A percentile compares a stretch with the other conserved stretches of the same genome.
phyloP scores from a whole-genome alignment of 1,139 yeast genomes.

The Hyphopichia khmerensis region DNA sequence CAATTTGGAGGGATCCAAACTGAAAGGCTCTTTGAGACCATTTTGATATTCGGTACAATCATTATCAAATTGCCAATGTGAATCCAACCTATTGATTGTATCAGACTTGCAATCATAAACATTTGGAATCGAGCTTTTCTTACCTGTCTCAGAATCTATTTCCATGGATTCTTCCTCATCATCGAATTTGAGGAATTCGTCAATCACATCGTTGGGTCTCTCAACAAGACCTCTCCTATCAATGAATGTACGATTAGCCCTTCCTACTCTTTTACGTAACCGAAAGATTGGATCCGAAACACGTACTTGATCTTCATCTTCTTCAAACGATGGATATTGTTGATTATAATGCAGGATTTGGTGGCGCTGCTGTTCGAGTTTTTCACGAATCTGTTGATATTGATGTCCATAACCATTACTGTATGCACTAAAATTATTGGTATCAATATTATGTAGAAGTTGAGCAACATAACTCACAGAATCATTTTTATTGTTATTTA shows the following conservation, averaged over 20 bases:
- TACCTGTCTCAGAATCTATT: slow-evolving; percentile 11
- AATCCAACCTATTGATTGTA: slow-evolving; percentile 53
- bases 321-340: slow-evolving; percentile 11
- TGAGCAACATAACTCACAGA: slow-evolving; percentile 39
- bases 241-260: slow-evolving; percentile 67
- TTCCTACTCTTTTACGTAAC: slow-evolving; percentile 72
- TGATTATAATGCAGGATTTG: neutral
- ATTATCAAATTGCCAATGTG: slow-evolving; percentile 75
- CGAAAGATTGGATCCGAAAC: slow-evolving; percentile 60
- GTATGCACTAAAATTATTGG: slow-evolving; percentile 48
- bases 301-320: slow-evolving; percentile 21
- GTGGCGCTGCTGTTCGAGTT: slow-evolving; percentile 9
- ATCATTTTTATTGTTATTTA: slow-evolving; percentile 21
- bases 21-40: slow-evolving; percentile 53
- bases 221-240: slow-evolving; percentile 59
- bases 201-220: slow-evolving; percentile 33
- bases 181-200: slow-evolving; percentile 34
- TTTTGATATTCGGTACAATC: slow-evolving; percentile 52
- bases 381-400: slow-evolving; percentile 11
- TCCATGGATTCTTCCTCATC: slow-evolving; percentile 24
- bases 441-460: slow-evolving; percentile 43
- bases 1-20: slow-evolving; percentile 65
- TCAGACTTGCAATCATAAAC: slow-evolving; percentile 65
- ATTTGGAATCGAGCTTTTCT: slow-evolving; percentile 16
- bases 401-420: slow-evolving; percentile 41